Conservation (phyloP, 768 basidiomycete species). For the Butyriboletus loyo region DNA sequence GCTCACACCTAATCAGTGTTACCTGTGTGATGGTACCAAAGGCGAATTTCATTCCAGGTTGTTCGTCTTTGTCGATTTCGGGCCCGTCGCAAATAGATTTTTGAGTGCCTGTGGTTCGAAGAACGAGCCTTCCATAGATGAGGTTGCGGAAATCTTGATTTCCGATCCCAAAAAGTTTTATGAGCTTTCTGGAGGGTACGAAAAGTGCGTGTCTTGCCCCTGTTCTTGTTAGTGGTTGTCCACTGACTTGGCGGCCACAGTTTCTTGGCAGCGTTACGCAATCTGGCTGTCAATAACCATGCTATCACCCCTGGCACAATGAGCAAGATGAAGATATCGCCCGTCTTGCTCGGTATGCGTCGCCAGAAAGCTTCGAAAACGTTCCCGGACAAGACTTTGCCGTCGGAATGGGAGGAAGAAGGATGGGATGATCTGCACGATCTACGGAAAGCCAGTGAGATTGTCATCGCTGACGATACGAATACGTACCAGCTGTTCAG, state of each 20-base stretch:
- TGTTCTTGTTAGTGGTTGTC: neutral
- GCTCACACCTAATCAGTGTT: slow-evolving; percentile 66
- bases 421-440: slow-evolving; percentile 74
- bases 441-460: slow-evolving; percentile 62
- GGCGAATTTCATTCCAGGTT: slow-evolving; percentile 72
- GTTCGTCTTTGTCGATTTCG: slow-evolving; percentile 90
- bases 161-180: slow-evolving; percentile 71
- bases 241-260: slow-evolving; percentile 38
- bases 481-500: slow-evolving; percentile 78
- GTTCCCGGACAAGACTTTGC: slow-evolving; percentile 18
- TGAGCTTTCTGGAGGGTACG: slow-evolving; percentile 62
- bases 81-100: slow-evolving; percentile 76
- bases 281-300: slow-evolving; percentile 73
- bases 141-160: slow-evolving; percentile 69
- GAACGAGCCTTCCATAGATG: slow-evolving; percentile 82
- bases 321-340: slow-evolving; percentile 61
- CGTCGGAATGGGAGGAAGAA: slow-evolving; percentile 52
- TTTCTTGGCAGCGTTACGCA: slow-evolving; percentile 78
- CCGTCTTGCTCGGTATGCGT: slow-evolving; percentile 74
- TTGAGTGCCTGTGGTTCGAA: slow-evolving; percentile 84
- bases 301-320: slow-evolving; percentile 48
- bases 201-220: slow-evolving; percentile 46
- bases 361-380: slow-evolving; percentile 41
- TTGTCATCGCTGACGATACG: slow-evolving; percentile 85
- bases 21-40: slow-evolving; percentile 51